Base-by-base conservation (phyloP, 768 basidiomycete species). In the Mycena vulgaris region DNA sequence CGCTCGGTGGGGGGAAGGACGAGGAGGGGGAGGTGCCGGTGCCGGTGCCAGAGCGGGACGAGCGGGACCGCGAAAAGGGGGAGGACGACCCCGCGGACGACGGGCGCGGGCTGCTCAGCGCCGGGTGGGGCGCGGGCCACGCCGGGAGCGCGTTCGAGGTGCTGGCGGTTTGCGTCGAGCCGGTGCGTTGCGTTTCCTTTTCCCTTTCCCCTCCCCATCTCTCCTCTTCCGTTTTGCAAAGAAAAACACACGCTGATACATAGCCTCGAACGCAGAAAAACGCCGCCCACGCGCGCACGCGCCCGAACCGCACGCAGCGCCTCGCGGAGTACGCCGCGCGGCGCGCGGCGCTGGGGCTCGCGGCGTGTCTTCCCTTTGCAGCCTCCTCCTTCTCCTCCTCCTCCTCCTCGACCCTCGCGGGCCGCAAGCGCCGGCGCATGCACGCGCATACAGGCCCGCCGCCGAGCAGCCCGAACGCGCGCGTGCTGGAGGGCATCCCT, bases 111-210 rank as follows among this genome's bases (percentile, higher is more conserved):
- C 79, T 92, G 73, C 81, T 86, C n/a, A 92, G 91, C 78, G 90
- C 88, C 11, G 88, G 88, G 0, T 93, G 93, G 93, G 92, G 93
- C n/a, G 89, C 87, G 71, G 89, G 90, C 2, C 93, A 94, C 71
- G 93, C 93, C 69, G 93, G 93, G 28, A 89, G 90, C 74, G 92
- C 90, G 28, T 86, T 93, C 74, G 93, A 93, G 82, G 86, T 94
- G 61, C 78, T 94, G 21, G 83, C 82, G 28, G 92, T 89, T 21
- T 84, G 89, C 72, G 90, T 92, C 76, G 86, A 89, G 53, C 83
- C 89, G 84, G 93, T 93, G 71, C 39, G 89, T 77, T 7, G 52
- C 53, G 53, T 74, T 72, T 33, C 14, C 61, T 66, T 14, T 27
- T 39, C 6, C 47, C 27, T 21, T 17, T 30, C n/a, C 19, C 31